A percentile compares a stretch with the other conserved stretches of the same genome.
Conservation (phyloP, 148 eudicot species). For the Amaranthus hypochondriacus region DNA sequence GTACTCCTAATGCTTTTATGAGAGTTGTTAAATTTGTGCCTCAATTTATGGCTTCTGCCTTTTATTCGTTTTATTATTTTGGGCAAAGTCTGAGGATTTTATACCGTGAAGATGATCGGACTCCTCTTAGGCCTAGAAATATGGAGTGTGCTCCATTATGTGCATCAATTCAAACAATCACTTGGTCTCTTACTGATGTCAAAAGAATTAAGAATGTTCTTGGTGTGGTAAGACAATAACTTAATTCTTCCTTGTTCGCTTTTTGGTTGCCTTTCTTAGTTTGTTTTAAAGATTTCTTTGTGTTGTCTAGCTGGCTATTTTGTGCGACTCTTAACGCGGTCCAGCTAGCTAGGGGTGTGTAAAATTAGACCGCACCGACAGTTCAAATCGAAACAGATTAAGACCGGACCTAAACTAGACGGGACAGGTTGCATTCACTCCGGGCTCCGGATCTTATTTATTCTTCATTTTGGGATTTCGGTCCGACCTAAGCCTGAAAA, state of each 20-base stretch:
- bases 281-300: no score
- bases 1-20: not conserved
- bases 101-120: slow-evolving; percentile 24
- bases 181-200: slow-evolving; percentile 29
- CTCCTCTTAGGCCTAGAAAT: slow-evolving; percentile 33
- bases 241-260: not conserved
- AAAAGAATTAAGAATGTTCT: slow-evolving; percentile 33
- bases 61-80: slow-evolving; percentile 18
- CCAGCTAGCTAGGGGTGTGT: no score
- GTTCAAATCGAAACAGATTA: no score
- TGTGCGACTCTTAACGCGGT: no score
- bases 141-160: slow-evolving; percentile 13
- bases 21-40: slow-evolving; percentile 1
- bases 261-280: not conserved
- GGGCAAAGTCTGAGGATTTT: slow-evolving; percentile 20
- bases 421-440: no score
- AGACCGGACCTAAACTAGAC: no score
- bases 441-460: no score
- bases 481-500: no score
- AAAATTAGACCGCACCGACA: no score
- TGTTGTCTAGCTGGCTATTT: no score
- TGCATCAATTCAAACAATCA: slow-evolving; percentile 6
- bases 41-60: slow-evolving; percentile 11
- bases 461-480: no score
- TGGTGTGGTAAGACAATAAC: slow-evolving; percentile 33